These are phyloP conservation scores for Penicillium robsamsonii DNA, from an alignment of 495 filamentous ascomycete species.

Conservation along the genomic window DNA sequence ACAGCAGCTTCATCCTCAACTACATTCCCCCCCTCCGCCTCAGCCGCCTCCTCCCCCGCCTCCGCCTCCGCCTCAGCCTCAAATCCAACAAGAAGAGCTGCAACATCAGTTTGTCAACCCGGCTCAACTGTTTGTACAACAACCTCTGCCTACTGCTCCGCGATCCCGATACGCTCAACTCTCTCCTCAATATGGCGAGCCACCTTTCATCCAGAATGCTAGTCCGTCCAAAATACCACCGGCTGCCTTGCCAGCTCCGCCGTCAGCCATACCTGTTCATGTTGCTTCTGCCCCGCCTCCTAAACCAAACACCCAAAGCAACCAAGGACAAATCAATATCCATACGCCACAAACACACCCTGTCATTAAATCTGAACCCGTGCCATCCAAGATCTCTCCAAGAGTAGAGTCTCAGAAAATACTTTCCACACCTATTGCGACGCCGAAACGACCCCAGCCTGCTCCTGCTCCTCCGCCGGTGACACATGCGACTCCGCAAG, in stretches of 20 bases:
- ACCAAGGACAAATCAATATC: conserved; percentile 8
- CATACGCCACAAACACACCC: conserved; percentile 12
- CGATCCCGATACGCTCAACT: conserved; percentile 28
- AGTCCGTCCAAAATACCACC: conserved; percentile 23
- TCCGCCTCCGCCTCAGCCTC: conserved; percentile 33
- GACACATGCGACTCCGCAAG: conserved; percentile 31
- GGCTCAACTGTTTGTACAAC: conserved; percentile 39
- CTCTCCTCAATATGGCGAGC: conserved; percentile 30
- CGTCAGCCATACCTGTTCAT: conserved; percentile 3
- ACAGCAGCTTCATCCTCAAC: conserved; percentile 20
- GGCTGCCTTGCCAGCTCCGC: conserved; percentile 9
- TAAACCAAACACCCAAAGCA: background rate
- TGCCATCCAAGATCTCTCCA: conserved; percentile 9
- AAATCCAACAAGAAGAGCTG: conserved; percentile 20
- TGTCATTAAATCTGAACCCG: conserved; percentile 13
- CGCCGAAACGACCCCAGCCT: conserved; percentile 10
- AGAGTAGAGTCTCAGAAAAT: conserved; percentile 12
- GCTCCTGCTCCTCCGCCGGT: conserved; percentile 23
- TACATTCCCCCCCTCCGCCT: conserved; percentile 21
- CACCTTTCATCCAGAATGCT: conserved; percentile 25
- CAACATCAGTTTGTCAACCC: conserved; percentile 49
- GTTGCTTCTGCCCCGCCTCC: conserved; percentile 5
- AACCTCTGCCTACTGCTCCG: conserved; percentile 32
- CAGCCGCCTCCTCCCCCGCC: conserved; percentile 20
- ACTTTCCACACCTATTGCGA: conserved; percentile 11